Percentiles rank a stretch among this genome's conserved stretches.
Conservation (phyloP, 192 early-diverging fungal species). For the Backusella circina region DNA sequence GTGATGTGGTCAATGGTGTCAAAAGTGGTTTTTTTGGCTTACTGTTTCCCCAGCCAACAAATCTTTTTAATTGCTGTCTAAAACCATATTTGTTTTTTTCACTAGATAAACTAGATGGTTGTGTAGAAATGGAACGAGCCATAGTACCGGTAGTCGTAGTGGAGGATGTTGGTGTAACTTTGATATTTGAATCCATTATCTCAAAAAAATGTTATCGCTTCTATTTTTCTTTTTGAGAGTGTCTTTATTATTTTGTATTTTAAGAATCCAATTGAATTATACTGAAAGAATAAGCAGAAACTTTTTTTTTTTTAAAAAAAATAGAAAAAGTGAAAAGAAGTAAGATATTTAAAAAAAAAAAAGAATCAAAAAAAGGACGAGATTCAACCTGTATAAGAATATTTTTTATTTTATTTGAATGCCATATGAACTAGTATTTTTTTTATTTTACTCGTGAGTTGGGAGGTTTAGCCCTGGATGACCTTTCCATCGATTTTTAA, state of each 20-base stretch:
- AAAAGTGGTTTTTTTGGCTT: conserved; percentile 1
- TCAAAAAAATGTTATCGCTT: background rate
- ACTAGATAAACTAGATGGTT: background rate
- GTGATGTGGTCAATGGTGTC: background rate
- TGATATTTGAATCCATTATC: background rate
- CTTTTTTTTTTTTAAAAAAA: background rate
- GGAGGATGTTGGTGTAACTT: background rate
- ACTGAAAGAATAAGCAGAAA: background rate
- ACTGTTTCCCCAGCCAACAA: conserved; percentile 16
- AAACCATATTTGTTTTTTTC: conserved; percentile 3
- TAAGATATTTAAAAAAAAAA: background rate
- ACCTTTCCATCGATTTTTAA: background rate
- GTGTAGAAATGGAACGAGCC: conserved; percentile 9
- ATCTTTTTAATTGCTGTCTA: conserved; percentile 14
- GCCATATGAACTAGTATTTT: background rate
- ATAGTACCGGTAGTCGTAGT: conserved; percentile 2
- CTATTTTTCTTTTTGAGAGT: background rate
- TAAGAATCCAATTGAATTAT: background rate
- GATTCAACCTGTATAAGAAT: background rate
- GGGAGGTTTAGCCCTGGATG: background rate
- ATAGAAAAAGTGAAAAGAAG: background rate
- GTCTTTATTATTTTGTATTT: background rate
- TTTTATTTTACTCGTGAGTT: background rate
- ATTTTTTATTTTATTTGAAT: background rate
- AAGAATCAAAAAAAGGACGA: background rate